Evolutionary conservation across 768 basidiomycete species (phyloP).

Genomic region (Hygrocybe coccinea): DNA sequence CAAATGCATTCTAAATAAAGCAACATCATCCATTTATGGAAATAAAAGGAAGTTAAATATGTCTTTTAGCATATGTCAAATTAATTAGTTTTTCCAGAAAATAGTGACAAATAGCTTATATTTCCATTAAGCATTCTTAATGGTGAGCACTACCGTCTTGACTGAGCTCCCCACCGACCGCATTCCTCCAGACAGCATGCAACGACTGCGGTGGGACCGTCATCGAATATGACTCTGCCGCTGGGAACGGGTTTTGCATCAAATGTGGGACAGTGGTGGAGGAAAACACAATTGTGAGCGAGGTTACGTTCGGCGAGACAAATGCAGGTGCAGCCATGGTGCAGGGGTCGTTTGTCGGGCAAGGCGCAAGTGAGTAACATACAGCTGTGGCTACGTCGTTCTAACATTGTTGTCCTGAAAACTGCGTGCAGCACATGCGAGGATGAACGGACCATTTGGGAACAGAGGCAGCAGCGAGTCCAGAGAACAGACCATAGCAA

Average conservation of each 20-base stretch:
- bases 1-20: too few relatives aligned
- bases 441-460: conserved; percentile 78
- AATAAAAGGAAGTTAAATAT: too few relatives aligned
- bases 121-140: too few relatives aligned
- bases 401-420: neutral
- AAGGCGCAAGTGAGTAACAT: conserved; percentile 76
- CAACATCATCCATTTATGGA: too few relatives aligned
- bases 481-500: conserved; percentile 85
- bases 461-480: conserved; percentile 77
- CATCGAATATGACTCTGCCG: conserved; percentile 80
- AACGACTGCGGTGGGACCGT: conserved; percentile 77
- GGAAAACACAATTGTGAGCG: conserved; percentile 90
- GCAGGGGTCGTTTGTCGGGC: conserved; percentile 86
- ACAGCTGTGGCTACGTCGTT: neutral
- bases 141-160: too few relatives aligned
- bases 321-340: conserved; percentile 91
- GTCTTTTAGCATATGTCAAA: too few relatives aligned
- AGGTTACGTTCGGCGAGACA: conserved; percentile 94
- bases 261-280: conserved; percentile 87
- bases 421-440: conserved; percentile 59
- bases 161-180: too few relatives aligned
- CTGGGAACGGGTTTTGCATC: conserved; percentile 81
- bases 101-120: too few relatives aligned
- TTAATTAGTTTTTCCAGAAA: too few relatives aligned
- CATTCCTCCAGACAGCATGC: conserved; percentile 49